phyloP scores from a whole-genome alignment of 139 green algal genomes.

The Pseudopediastrum boryanum region DNA sequence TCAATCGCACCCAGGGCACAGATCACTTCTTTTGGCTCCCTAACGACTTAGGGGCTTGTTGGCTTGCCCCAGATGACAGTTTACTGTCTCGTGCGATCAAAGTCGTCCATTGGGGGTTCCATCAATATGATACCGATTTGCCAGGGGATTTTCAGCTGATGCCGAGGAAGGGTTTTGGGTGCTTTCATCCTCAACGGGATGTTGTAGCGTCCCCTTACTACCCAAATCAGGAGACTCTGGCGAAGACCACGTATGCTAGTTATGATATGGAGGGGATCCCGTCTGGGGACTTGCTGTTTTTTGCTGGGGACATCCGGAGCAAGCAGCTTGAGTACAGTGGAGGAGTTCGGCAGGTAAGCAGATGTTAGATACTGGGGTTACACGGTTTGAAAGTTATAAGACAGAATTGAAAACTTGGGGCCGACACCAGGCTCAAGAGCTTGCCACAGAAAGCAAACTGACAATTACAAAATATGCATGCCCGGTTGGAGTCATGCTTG shows the following conservation, averaged over 20 bases:
- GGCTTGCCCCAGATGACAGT: conserved; percentile 31
- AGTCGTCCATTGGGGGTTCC: conserved; percentile 46
- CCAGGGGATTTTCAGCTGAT: background rate
- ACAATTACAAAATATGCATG: too few species aligned
- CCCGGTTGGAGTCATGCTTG: too few species aligned
- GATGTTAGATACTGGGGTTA: too few species aligned
- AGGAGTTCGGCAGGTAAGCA: conserved; percentile 30
- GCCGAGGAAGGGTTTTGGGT: conserved; percentile 13
- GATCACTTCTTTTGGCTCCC: conserved; percentile 48
- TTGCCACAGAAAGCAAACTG: too few species aligned
- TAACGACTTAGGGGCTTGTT: conserved; percentile 34
- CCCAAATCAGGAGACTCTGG: conserved; percentile 2
- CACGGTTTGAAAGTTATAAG: too few species aligned
- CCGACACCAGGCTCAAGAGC: too few species aligned
- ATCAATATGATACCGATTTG: background rate
- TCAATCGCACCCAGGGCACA: conserved; percentile 38
- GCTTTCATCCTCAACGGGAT: conserved; percentile 39
- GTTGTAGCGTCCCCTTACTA: conserved; percentile 43
- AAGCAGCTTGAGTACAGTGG: conserved; percentile 32
- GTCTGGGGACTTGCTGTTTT: conserved; percentile 35
- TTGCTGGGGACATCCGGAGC: conserved; percentile 28
- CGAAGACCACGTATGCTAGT: conserved; percentile 7
- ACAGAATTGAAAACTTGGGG: too few species aligned
- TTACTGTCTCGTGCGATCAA: conserved; percentile 23
- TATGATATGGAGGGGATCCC: background rate